Evolutionary conservation across 106 monocot species (phyloP), one percentile per base, ranked within the genome.

Genomic region (Apostasia ramifera): DNA sequence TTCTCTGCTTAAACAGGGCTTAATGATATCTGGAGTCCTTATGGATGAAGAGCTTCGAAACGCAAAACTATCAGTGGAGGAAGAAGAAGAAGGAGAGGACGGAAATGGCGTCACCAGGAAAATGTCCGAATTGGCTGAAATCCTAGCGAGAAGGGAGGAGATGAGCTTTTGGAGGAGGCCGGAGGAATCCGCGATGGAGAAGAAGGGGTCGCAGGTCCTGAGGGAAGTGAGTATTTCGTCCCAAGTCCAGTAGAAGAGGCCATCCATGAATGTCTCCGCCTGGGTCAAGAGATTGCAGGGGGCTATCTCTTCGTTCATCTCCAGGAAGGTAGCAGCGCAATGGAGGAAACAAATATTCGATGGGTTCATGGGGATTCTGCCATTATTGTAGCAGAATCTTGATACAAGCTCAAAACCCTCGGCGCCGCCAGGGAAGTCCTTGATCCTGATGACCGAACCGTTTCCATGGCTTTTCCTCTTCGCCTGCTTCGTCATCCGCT

Each of bases 201-300:
- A 59, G 68, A 82, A 77, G 4, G 66, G 55, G 73, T 85, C 88
- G 6, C 84, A 92, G 74, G 15, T 76, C 51, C 76, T 82, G 44
- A 92, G 60, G 4, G 87, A 73, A 1, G 55, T 63, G 14, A 92
- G 37, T 58, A 88, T 69, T 38, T 92, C 91, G 2, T 66, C 64
- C 91, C 87, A 88, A 6, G 75, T 85, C 91, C 88, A 92, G 74
- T 82, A 82, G 68, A 70, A 78, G 62, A 88, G 56, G 0, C 91
- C 91, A 10, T 88, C 82, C 40, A 92, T 55, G 52, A 84, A 82
- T 2, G 71, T 55, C 74, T 92, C 88, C 0, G 91, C 40, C 53
- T 82, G 84, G 11, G 12, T 71, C 38, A 85, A 39, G 40, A 92
- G 88, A 60, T 80, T 84, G 66, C 81, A 76, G 39, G 73, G 7